Percentiles rank a stretch among this genome's conserved stretches.
phyloP scores from a whole-genome alignment of 805 yeast species.

The Yarrowia keelungensis region DNA sequence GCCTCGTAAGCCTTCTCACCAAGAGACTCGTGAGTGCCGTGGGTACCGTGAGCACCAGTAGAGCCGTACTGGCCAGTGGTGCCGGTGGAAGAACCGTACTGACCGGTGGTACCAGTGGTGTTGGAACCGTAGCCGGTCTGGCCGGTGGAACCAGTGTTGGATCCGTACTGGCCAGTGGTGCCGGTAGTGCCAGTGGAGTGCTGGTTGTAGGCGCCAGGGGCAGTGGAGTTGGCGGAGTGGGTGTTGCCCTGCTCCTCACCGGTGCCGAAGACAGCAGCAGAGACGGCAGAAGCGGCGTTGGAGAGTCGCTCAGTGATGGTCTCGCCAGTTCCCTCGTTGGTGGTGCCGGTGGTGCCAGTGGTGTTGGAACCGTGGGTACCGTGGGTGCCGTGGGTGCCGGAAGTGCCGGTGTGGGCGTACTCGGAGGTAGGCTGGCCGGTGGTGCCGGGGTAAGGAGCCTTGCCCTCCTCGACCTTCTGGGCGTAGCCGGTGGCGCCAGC shows the following conservation, averaged over 20 bases:
- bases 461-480: slow-evolving; percentile 5
- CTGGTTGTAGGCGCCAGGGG: slow-evolving; percentile 24
- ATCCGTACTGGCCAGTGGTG: slow-evolving; percentile 8
- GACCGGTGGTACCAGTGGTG: slow-evolving; percentile 22
- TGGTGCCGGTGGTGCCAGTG: background rate
- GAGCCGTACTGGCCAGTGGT: slow-evolving; percentile 21
- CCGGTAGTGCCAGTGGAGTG: slow-evolving; percentile 7
- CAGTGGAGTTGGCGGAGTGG: slow-evolving; percentile 20
- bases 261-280: slow-evolving; percentile 35
- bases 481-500: slow-evolving; percentile 32
- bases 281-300: slow-evolving; percentile 38
- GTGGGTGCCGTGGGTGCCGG: background rate
- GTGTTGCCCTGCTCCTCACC: slow-evolving; percentile 24
- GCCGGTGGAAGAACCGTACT: slow-evolving; percentile 17
- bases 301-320: slow-evolving; percentile 12
- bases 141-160: background rate
- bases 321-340: background rate
- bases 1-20: slow-evolving; percentile 27
- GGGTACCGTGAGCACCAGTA: slow-evolving; percentile 3
- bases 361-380: slow-evolving; percentile 2
- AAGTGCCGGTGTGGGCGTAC: slow-evolving; percentile 16
- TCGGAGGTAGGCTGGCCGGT: background rate
- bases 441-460: slow-evolving; percentile 1
- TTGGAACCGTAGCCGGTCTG: slow-evolving; percentile 12
- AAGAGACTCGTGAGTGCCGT: slow-evolving; percentile 15